These are phyloP conservation scores for Diaporthe eres DNA, from an alignment of 2,329 filamentous ascomycete genomes.

Conservation along the genomic window DNA sequence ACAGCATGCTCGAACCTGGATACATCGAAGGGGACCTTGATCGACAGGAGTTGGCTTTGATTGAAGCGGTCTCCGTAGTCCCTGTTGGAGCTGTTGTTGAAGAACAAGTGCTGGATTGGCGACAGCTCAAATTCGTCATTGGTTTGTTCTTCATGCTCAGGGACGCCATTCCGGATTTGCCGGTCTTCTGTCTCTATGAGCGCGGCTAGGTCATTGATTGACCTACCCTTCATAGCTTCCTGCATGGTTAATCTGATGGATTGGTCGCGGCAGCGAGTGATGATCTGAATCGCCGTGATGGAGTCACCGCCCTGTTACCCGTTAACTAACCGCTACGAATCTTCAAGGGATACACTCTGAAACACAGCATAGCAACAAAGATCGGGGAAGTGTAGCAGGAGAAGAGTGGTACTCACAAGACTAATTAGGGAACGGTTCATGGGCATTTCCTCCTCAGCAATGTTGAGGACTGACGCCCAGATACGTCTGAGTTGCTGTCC, in stretches of 20 bases:
- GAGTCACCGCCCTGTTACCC: neutral
- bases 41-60: constrained; percentile 52
- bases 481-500: constrained; percentile 58
- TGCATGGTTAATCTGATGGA: constrained; percentile 5
- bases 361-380: no score
- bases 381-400: constrained; percentile 55
- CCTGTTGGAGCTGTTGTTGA: constrained; percentile 47
- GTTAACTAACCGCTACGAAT: constrained; percentile 43
- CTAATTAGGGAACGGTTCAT: constrained; percentile 61
- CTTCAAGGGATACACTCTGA: no score
- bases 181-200: constrained; percentile 17
- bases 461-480: constrained; percentile 37
- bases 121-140: constrained; percentile 1
- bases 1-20: constrained; percentile 60
- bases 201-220: neutral
- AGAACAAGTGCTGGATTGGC: constrained; percentile 16
- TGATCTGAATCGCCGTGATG: neutral
- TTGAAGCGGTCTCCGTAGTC: constrained; percentile 67
- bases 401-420: constrained; percentile 43
- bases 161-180: neutral
- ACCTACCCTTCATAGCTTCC: neutral
- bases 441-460: constrained; percentile 46
- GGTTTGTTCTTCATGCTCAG: neutral
- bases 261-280: constrained; percentile 11
- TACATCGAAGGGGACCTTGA: constrained; percentile 50